Evolutionary conservation across 73 alveolate species (phyloP).

Genomic region (Paramecium sexaurelia): DNA sequence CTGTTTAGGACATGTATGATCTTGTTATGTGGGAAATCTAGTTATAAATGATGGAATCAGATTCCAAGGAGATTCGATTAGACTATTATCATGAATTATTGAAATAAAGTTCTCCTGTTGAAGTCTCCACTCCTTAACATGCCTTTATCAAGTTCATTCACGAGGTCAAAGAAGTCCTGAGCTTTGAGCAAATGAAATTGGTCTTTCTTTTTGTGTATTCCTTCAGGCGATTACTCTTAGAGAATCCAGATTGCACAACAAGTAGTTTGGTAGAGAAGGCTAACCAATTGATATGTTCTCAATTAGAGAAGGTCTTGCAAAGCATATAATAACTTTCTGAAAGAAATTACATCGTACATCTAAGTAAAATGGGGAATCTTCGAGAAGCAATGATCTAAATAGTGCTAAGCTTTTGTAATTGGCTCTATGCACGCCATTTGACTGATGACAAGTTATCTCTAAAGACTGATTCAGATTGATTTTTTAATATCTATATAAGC

Average conservation of each 20-base stretch:
- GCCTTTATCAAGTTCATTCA: not conserved
- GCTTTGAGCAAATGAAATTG: not conserved
- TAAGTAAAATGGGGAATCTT: not conserved
- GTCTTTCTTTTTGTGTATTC: not conserved
- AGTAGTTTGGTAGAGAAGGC: not conserved
- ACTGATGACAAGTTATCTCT: conserved; percentile 4
- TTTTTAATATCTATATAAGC: not conserved
- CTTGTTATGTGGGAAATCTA: not conserved
- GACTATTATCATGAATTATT: not conserved
- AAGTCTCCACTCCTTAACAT: not conserved
- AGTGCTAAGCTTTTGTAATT: conserved; percentile 34
- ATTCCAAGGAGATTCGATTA: not conserved
- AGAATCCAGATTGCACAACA: not conserved
- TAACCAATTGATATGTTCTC: not conserved
- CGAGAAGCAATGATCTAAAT: conserved; percentile 17
- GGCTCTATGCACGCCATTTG: conserved; percentile 51
- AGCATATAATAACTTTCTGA: not conserved
- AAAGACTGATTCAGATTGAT: not conserved
- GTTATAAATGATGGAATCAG: not conserved
- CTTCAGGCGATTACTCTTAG: not conserved
- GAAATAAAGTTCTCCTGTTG: not conserved
- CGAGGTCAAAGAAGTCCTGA: not conserved
- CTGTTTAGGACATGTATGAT: not conserved
- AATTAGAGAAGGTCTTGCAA: not conserved
- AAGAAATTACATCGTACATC: not conserved